A percentile compares a stretch with the other conserved stretches of the same genome.
Conservation (phyloP, 192 early-diverging fungal genomes). For the Chytriomyces sp. region DNA sequence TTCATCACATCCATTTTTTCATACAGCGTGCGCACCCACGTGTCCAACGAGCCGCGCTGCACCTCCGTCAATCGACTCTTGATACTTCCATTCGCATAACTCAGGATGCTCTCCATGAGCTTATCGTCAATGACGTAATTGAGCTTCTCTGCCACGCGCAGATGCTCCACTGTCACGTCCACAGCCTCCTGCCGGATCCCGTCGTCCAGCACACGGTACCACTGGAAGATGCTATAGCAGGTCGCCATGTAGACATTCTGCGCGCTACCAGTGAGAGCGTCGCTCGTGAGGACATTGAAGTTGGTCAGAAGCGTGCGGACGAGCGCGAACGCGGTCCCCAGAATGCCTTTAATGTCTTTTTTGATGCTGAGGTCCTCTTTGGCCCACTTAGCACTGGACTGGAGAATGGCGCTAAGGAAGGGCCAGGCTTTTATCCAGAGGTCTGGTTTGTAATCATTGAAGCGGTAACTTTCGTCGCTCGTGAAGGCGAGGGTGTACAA, state of each 20-base stretch:
- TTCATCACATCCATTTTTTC: constrained; percentile 16
- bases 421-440: constrained; percentile 35
- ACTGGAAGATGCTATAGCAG: constrained; percentile 22
- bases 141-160: constrained; percentile 8
- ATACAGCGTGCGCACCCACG: constrained; percentile 1
- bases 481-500: background rate
- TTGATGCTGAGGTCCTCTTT: constrained; percentile 31
- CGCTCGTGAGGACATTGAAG: constrained; percentile 1
- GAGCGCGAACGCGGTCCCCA: constrained; percentile 15
- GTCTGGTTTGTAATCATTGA: constrained; percentile 19
- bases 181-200: constrained; percentile 21
- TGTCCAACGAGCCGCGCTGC: constrained; percentile 8
- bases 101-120: constrained; percentile 4
- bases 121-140: constrained; percentile 9
- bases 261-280: background rate
- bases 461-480: constrained; percentile 22
- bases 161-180: background rate
- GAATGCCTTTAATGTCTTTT: constrained; percentile 26
- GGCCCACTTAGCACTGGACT: constrained; percentile 26
- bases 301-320: background rate
- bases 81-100: constrained; percentile 10
- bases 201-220: constrained; percentile 34
- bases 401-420: constrained; percentile 16
- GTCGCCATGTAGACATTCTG: constrained; percentile 4
- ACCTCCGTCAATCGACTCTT: constrained; percentile 11